phyloP scores from a whole-genome alignment of 306 rosid species.

The Urtica urens region DNA sequence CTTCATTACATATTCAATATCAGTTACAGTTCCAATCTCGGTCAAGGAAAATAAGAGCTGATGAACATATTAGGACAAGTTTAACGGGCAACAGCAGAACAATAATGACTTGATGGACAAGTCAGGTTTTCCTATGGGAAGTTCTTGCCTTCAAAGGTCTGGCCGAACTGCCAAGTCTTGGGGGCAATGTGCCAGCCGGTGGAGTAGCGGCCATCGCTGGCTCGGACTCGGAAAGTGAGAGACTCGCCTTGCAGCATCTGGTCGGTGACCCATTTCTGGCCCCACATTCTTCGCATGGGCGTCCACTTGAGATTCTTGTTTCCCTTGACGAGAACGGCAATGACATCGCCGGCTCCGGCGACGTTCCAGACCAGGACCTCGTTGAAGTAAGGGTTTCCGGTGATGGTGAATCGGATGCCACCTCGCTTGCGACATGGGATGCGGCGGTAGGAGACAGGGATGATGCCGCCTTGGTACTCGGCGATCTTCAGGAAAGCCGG shows the following conservation, averaged over 20 bases:
- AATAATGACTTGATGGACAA: too few species aligned
- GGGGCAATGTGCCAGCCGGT: constrained; percentile 41
- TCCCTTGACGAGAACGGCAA: constrained; percentile 49
- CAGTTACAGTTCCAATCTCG: too few species aligned
- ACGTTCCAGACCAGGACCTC: constrained; percentile 53
- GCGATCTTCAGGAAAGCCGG: constrained; percentile 54
- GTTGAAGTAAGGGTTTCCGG: constrained; percentile 64
- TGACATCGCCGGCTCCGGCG: constrained; percentile 67
- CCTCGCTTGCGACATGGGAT: constrained; percentile 48
- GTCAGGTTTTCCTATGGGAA: constrained; percentile 24
- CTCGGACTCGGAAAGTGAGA: constrained; percentile 42
- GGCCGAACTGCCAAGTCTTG: constrained; percentile 60
- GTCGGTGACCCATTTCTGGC: constrained; percentile 58
- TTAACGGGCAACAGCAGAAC: too few species aligned
- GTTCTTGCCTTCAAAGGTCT: constrained; percentile 58
- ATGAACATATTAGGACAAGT: too few species aligned
- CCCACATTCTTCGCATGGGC: constrained; percentile 47
- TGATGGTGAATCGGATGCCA: constrained; percentile 57
- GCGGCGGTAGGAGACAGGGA: constrained; percentile 66
- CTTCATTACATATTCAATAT: too few species aligned
- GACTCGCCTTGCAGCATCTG: constrained; percentile 51
- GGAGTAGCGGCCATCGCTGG: constrained; percentile 44
- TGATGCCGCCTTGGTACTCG: constrained; percentile 36
- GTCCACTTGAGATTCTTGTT: constrained; percentile 48
- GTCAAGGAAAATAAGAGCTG: too few species aligned